Percentiles rank a stretch among this genome's conserved stretches.
Conservation (phyloP, 2,329 filamentous ascomycete genomes). For the Chalaropsis thielavioides region DNA sequence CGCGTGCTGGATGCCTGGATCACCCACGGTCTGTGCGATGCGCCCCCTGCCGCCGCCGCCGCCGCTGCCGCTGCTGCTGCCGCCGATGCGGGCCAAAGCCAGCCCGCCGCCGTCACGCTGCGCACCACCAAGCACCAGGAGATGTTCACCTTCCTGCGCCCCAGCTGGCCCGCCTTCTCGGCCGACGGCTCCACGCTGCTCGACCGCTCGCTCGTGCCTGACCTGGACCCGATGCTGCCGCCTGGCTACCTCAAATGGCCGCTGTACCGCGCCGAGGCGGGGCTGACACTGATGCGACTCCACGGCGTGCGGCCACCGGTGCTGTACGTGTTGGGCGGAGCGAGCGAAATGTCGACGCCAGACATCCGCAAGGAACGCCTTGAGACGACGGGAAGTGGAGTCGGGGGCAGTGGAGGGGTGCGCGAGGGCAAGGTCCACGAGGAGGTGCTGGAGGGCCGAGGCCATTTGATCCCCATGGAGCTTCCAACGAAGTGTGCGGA, state of each 20-base stretch:
- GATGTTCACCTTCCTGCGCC: conserved; percentile 57
- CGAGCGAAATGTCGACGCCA: conserved; percentile 41
- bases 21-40: conserved; percentile 56
- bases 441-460: conserved; percentile 47
- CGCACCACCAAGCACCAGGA: conserved; percentile 80
- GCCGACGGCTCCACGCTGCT: conserved; percentile 27
- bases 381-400: conserved; percentile 45
- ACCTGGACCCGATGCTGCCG: conserved; percentile 31
- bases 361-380: conserved; percentile 44
- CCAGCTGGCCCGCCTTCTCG: conserved; percentile 36
- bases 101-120: conserved; percentile 45
- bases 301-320: conserved; percentile 47
- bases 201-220: conserved; percentile 30
- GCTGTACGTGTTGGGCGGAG: conserved; percentile 54
- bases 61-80: not conserved
- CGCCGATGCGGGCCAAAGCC: not conserved
- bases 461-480: conserved; percentile 80
- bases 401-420: conserved; percentile 52
- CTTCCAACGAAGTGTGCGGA: conserved; percentile 51
- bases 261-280: conserved; percentile 54
- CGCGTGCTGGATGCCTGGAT: conserved; percentile 65
- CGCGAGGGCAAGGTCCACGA: conserved; percentile 52
- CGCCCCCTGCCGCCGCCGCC: conserved; percentile 24
- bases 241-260: conserved; percentile 30
- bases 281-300: conserved; percentile 41